Base-by-base conservation (phyloP, 768 basidiomycete genomes). In the Terana coerulea region DNA sequence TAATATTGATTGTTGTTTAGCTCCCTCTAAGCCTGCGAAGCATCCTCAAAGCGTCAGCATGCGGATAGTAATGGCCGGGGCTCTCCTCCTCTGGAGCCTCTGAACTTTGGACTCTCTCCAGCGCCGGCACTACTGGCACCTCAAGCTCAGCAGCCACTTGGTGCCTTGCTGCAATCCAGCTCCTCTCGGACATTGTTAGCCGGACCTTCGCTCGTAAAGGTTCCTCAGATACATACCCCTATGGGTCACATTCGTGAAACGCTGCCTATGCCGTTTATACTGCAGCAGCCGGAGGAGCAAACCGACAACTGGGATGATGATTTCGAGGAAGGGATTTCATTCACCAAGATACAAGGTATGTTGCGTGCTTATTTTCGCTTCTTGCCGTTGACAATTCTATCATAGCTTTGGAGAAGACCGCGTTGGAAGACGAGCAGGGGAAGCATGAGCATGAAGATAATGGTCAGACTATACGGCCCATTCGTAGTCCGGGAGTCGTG, bases 231-330 rank as follows among this genome's bases (percentile, higher is more conserved):
- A 21, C 33, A 17, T 5, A 33, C 45, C 31, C 45, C 45, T 8
- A 29, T 54, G 3, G 64, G 62, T 12, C 61, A 64, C 25, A 59
- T 64, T 7, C 58, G 65, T 17, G 63, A 67, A 42, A 56, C 64
- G 3, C 51, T 86, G 44, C 86, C 88, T 3, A 69, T 81, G 48
- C 78, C 80, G 3, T 84, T 87, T 56, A 79, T 75, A 14, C 69
- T 89, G 21, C 85, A 83, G 52, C 78, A 80, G 21, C 87, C 86
- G 15, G 88, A 94, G 70, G 86, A 91, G 57, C 88, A 91, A 64
- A 88, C 86, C 1, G 94, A 97, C 64, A 95, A 94, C 57, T 99
- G 97, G 97, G 97, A 99, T 62, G 91, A 94, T 57, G 97, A 99
- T 63, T 99, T 99, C 58, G 92, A 94, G 64, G 92, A 91, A 58